Base-by-base conservation (phyloP, 2,329 filamentous ascomycete species). In the Xylaria multiplex region DNA sequence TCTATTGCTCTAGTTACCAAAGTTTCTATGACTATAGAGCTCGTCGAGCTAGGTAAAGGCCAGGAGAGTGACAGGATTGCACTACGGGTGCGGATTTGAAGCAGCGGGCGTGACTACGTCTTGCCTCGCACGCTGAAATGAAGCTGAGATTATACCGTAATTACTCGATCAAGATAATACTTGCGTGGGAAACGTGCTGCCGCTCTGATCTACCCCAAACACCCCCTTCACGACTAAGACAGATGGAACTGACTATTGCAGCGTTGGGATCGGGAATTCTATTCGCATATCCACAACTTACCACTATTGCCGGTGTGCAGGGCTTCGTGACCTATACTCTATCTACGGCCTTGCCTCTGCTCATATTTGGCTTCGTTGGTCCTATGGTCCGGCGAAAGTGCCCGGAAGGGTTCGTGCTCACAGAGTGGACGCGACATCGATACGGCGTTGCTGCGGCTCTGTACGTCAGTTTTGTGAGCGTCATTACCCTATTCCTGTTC, bases 101-200 rank as follows among this genome's bases (percentile, higher is more conserved):
- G 77, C 79, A 79, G 77, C 64, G n/a, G n/a, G n/a, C n/a, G n/a
- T n/a, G n/a, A n/a, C n/a, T n/a, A n/a, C n/a, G n/a, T n/a, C n/a
- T n/a, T n/a, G n/a, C n/a, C n/a, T n/a, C n/a, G n/a, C n/a, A n/a
- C n/a, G n/a, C 67, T 70, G 77, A 81, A 76, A 87, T 83, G 87
- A 93, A 88, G 92, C 92, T 95, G 92, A 96, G 92, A 95, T 90
- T 90, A 90, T 88, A 96, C 92, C 92, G 92, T 94, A 84, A 91
- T 85, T 90, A 95, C 92, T 95, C 92, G 92, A 96, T 92, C 92
- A 96, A 96, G 92, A 92, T 95, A 96, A 95, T 93, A 90, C 92
- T 96, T 96, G 92, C 92, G 92, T 95, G 92, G 90, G 92, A 91
- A 95, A 94, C 86, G 92, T 95, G 92, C 91, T 94, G 92, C 92